phyloP scores from a whole-genome alignment of 169 alveolate genomes.

The Prorocentrum cordatum region DNA sequence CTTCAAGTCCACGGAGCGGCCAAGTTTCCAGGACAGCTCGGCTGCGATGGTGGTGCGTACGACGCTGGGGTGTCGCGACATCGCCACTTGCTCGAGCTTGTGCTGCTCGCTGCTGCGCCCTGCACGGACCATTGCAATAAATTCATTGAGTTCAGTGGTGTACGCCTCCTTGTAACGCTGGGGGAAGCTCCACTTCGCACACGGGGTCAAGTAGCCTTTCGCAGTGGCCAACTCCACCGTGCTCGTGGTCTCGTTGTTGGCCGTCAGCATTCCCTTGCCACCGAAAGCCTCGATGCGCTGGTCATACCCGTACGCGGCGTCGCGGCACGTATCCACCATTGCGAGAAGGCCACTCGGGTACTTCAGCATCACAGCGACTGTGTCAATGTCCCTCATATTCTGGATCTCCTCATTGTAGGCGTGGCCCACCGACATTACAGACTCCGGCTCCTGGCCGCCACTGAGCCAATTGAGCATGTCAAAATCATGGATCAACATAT shows the following conservation, averaged over 20 bases:
- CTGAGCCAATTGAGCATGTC: slow-evolving; percentile 57
- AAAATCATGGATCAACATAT: slow-evolving; percentile 62
- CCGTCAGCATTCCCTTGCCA: not conserved
- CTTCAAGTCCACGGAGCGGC: not conserved
- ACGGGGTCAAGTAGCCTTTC: no score
- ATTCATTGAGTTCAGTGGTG: no score
- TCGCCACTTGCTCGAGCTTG: slow-evolving; percentile 2
- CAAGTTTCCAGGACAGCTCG: slow-evolving; percentile 42
- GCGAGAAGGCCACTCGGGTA: slow-evolving; percentile 33
- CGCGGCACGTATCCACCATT: slow-evolving; percentile 65
- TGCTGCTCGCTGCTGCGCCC: no score
- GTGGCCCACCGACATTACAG: no score
- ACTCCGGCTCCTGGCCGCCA: no score
- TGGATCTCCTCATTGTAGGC: slow-evolving; percentile 32
- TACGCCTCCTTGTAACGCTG: no score
- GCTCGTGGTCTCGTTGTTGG: no score
- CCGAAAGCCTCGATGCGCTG: not conserved
- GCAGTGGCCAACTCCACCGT: no score
- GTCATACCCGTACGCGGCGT: slow-evolving; percentile 51
- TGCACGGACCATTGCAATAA: no score
- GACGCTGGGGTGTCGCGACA: slow-evolving; percentile 52
- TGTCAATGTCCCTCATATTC: slow-evolving; percentile 21
- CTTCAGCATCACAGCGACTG: slow-evolving; percentile 48
- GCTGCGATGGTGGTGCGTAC: slow-evolving; percentile 56
- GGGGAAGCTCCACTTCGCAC: no score